phyloP scores from a whole-genome alignment of 345 rosid genomes.

The Kernera saxatilis region DNA sequence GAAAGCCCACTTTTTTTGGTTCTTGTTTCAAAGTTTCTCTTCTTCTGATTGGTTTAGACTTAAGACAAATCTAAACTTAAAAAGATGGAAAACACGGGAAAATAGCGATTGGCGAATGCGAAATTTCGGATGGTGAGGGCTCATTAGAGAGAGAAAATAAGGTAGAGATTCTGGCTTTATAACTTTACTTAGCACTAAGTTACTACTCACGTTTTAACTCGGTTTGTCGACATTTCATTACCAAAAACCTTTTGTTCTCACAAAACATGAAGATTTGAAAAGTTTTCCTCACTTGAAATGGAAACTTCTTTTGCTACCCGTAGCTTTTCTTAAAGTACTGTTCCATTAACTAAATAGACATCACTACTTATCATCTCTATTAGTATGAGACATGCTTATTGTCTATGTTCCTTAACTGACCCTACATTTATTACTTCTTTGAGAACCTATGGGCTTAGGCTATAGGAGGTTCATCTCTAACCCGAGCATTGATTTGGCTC shows the following conservation, averaged over 20 bases:
- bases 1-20: slow-evolving; percentile 16
- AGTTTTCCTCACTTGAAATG: slow-evolving; percentile 18
- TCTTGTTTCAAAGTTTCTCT: slow-evolving; percentile 25
- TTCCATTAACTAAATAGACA: slow-evolving; percentile 22
- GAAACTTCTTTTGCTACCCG: slow-evolving; percentile 30
- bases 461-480: neutral
- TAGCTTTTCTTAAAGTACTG: slow-evolving; percentile 20
- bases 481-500: slow-evolving; percentile 18
- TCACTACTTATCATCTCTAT: slow-evolving; percentile 17
- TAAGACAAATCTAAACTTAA: neutral
- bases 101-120: slow-evolving; percentile 13
- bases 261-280: slow-evolving; percentile 24
- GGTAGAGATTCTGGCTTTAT: slow-evolving; percentile 26
- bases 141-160: neutral
- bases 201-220: slow-evolving; percentile 6
- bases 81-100: neutral
- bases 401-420: slow-evolving; percentile 18
- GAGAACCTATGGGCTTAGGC: slow-evolving; percentile 8
- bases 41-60: slow-evolving; percentile 21
- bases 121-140: slow-evolving; percentile 19
- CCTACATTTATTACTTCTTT: slow-evolving; percentile 26
- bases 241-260: slow-evolving; percentile 7
- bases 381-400: slow-evolving; percentile 23
- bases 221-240: slow-evolving; percentile 9
- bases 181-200: slow-evolving; percentile 21